phyloP scores from a whole-genome alignment of 345 rosid species.

The Pistacia vera region DNA sequence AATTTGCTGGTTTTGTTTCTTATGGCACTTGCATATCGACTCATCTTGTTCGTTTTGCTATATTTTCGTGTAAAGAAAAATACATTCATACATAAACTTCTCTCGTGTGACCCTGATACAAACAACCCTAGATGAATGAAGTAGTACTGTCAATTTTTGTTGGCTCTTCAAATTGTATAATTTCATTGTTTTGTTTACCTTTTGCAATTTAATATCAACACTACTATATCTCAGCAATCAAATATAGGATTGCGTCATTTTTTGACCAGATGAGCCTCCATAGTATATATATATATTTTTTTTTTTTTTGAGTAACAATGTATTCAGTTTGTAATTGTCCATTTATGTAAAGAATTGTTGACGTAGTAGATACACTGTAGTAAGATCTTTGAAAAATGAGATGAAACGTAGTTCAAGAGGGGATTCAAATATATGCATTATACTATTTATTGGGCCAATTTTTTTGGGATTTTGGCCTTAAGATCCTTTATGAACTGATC shows the following conservation, averaged over 20 bases:
- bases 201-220: neutral
- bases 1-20: slow-evolving; percentile 73
- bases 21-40: slow-evolving; percentile 80
- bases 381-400: too few relatives aligned
- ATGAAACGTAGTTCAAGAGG: too few relatives aligned
- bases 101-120: slow-evolving; percentile 36
- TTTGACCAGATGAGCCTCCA: neutral
- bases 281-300: too few relatives aligned
- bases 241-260: neutral
- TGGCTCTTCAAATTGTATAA: slow-evolving; percentile 5
- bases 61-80: slow-evolving; percentile 49
- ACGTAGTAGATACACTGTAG: too few relatives aligned
- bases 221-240: neutral
- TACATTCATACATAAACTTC: slow-evolving; percentile 34
- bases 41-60: slow-evolving; percentile 62
- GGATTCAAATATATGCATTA: neutral
- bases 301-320: too few relatives aligned
- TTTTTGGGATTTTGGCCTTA: slow-evolving; percentile 21
- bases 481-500: slow-evolving; percentile 30
- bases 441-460: neutral
- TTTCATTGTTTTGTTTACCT: slow-evolving; percentile 16
- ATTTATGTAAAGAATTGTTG: too few relatives aligned
- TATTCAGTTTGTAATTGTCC: too few relatives aligned
- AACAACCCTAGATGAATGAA: slow-evolving; percentile 47
- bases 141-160: slow-evolving; percentile 5